A percentile compares a stretch with the other conserved stretches of the same genome.
Evolutionary conservation across 768 basidiomycete genomes (phyloP).

Genomic region (Lentinula detonsa): DNA sequence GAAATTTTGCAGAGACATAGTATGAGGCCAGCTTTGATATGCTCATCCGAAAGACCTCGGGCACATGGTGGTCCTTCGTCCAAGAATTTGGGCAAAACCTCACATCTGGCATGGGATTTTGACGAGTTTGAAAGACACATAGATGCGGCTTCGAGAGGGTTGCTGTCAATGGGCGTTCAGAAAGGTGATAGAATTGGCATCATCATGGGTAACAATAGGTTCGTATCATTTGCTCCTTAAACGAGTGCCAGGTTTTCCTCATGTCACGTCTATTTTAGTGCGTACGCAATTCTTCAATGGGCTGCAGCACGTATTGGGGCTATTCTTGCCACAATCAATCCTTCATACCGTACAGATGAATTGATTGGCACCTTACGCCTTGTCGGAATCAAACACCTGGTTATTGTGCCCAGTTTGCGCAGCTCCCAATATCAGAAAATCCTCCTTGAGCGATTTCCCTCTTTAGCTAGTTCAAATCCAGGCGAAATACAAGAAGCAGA

Average conservation of each 20-base stretch:
- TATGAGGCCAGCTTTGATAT: constrained; percentile 57
- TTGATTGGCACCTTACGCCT: constrained; percentile 55
- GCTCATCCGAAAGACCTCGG: constrained; percentile 49
- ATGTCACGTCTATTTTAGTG: constrained; percentile 28
- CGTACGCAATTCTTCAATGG: constrained; percentile 82
- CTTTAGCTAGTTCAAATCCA: constrained; percentile 39
- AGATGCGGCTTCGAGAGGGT: constrained; percentile 61
- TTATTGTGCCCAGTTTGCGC: constrained; percentile 66
- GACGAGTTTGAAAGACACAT: constrained; percentile 63
- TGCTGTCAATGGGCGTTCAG: constrained; percentile 61
- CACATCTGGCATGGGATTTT: constrained; percentile 70
- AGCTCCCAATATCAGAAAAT: constrained; percentile 58
- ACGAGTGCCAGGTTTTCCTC: neutral
- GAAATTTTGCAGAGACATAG: constrained; percentile 47
- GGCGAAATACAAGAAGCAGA: constrained; percentile 52
- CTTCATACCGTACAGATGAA: constrained; percentile 69
- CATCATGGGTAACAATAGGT: constrained; percentile 86
- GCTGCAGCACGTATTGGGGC: constrained; percentile 84
- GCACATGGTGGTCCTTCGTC: constrained; percentile 58
- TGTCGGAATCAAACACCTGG: constrained; percentile 61
- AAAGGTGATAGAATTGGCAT: constrained; percentile 77
- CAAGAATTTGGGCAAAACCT: constrained; percentile 38
- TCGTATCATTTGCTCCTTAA: constrained; percentile 6
- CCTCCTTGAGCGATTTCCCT: constrained; percentile 52
- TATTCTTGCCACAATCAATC: constrained; percentile 77